Conservation (phyloP, 257 asterid species). For the Scutellaria galericulata region DNA sequence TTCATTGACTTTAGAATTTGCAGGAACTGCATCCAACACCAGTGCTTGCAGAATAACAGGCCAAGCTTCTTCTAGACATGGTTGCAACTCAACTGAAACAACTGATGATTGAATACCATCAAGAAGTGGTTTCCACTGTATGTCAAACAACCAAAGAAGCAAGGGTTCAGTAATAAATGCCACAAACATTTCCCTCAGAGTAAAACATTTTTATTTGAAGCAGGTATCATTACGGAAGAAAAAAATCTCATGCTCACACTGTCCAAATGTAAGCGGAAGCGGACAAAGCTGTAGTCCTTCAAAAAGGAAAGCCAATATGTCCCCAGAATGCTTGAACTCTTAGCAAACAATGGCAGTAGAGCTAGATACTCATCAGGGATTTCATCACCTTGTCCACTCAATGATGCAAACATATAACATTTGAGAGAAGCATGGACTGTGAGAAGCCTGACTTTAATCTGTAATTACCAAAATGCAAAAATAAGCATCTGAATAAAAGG, state of each 20-base stretch:
- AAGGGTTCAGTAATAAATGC: constrained; percentile 34
- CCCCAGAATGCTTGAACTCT: constrained; percentile 79
- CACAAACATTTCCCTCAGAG: constrained; percentile 19
- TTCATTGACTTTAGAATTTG: constrained; percentile 47
- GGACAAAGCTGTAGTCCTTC: constrained; percentile 79
- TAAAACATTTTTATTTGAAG: constrained; percentile 30
- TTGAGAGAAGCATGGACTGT: constrained; percentile 96
- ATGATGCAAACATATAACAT: constrained; percentile 79
- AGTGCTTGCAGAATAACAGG: constrained; percentile 90
- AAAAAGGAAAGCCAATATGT: constrained; percentile 84
- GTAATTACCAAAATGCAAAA: constrained; percentile 39
- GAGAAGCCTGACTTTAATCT: constrained; percentile 96
- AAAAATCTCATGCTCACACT: constrained; percentile 65
- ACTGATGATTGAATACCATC: constrained; percentile 88
- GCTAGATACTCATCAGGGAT: constrained; percentile 77
- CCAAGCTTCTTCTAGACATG: constrained; percentile 98
- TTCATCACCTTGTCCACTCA: constrained; percentile 70
- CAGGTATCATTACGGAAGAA: constrained; percentile 29
- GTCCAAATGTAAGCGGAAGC: constrained; percentile 64
- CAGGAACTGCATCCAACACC: constrained; percentile 91
- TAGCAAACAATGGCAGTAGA: constrained; percentile 80
- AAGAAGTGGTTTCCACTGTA: constrained; percentile 96
- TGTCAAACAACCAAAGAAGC: constrained; percentile 34
- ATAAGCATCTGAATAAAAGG: constrained; percentile 37
- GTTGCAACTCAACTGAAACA: constrained; percentile 75